Conservation (phyloP, 2,329 filamentous ascomycete genomes). For the Tolypocladium tropicale region DNA sequence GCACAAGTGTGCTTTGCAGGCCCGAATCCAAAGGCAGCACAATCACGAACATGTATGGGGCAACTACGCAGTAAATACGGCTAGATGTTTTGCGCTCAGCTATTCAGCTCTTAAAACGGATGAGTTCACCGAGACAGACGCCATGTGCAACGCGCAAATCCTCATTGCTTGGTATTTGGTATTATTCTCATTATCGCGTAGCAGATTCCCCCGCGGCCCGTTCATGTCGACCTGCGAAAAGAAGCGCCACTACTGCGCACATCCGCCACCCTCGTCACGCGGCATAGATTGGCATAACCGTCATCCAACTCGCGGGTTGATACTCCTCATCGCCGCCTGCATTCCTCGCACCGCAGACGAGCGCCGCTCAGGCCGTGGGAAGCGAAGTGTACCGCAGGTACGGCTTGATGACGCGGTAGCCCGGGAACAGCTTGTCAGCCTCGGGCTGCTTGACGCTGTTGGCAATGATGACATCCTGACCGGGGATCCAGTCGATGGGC, state of each 20-base stretch:
- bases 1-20: too few species aligned
- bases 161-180: background rate
- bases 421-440: conserved; percentile 79
- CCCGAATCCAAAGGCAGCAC: too few species aligned
- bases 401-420: conserved; percentile 58
- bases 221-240: background rate
- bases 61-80: too few species aligned
- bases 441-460: conserved; percentile 73
- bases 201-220: background rate
- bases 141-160: background rate
- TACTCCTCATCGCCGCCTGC: background rate
- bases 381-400: conserved; percentile 66
- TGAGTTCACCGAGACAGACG: background rate
- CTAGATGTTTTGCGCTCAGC: too few species aligned
- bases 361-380: conserved; percentile 36
- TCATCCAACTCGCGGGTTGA: background rate
- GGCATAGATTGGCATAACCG: background rate
- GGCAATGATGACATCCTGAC: conserved; percentile 88
- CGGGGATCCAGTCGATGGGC: conserved; percentile 82
- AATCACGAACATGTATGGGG: too few species aligned
- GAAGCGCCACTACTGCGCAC: background rate
- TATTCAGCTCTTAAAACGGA: too few species aligned
- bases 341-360: background rate
- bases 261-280: background rate
- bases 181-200: background rate